These are phyloP conservation scores for Pyrenula massariospora DNA, from an alignment of 495 filamentous ascomycete genomes.

Conservation along the genomic window DNA sequence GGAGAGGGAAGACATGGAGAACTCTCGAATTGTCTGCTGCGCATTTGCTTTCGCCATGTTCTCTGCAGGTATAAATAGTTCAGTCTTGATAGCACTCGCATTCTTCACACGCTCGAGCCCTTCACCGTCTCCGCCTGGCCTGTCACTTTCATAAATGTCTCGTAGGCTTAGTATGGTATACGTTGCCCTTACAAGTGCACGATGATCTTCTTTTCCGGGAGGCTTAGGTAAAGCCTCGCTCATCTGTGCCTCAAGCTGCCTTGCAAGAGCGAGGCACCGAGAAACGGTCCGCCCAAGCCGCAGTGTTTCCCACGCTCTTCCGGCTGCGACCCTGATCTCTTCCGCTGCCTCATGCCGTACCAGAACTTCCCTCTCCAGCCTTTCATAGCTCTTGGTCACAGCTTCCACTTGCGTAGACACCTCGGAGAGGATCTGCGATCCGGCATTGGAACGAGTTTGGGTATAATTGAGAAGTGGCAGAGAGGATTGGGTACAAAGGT, in stretches of 20 bases:
- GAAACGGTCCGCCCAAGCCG: constrained; percentile 63
- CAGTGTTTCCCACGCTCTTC: constrained; percentile 68
- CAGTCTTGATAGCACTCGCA: constrained; percentile 52
- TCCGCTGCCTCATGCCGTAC: constrained; percentile 73
- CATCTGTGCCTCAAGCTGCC: constrained; percentile 79
- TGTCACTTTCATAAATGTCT: constrained; percentile 53
- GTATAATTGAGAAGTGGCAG: constrained; percentile 75
- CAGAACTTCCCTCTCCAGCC: constrained; percentile 72
- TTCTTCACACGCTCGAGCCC: constrained; percentile 61
- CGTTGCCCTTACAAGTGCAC: constrained; percentile 65
- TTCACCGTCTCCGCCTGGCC: constrained; percentile 59
- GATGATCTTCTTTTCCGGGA: constrained; percentile 54
- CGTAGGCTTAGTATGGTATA: constrained; percentile 63
- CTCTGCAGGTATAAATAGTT: constrained; percentile 60
- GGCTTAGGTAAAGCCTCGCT: constrained; percentile 40
- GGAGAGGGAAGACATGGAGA: constrained; percentile 61
- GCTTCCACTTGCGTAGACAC: constrained; percentile 64
- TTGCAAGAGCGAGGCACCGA: constrained; percentile 63
- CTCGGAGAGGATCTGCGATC: constrained; percentile 53
- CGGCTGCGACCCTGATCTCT: constrained; percentile 58
- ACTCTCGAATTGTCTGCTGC: constrained; percentile 73
- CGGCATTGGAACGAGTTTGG: constrained; percentile 55
- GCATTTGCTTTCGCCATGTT: constrained; percentile 52
- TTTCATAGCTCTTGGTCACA: constrained; percentile 71
- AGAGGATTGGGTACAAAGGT: constrained; percentile 73